Evolutionary conservation across 2,329 filamentous ascomycete genomes (phyloP).

Genomic region (Aspergillus sp.): DNA sequence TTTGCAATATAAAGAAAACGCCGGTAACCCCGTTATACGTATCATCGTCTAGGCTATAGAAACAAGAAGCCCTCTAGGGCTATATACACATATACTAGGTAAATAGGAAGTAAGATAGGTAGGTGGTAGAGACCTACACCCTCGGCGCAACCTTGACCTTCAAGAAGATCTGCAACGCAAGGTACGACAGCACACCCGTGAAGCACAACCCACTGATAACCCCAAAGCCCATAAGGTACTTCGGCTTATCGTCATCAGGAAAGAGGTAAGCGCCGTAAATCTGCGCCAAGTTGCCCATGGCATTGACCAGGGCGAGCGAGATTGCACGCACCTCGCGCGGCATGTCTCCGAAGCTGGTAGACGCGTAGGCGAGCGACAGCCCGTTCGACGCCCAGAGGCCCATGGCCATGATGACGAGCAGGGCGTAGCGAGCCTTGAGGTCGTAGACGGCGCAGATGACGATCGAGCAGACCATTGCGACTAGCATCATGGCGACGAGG

Average conservation of each 20-base stretch:
- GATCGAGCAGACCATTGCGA: constrained; percentile 41
- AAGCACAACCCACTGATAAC: constrained; percentile 23
- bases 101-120: too few relatives aligned
- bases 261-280: constrained; percentile 58
- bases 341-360: constrained; percentile 53
- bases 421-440: constrained; percentile 54
- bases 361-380: constrained; percentile 52
- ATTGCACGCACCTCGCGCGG: constrained; percentile 52
- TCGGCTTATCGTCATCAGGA: constrained; percentile 49
- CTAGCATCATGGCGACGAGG: constrained; percentile 50
- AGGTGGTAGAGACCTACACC: too few relatives aligned
- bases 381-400: constrained; percentile 57
- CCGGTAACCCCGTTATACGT: too few relatives aligned
- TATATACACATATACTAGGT: too few relatives aligned
- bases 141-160: not conserved
- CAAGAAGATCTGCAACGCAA: not conserved
- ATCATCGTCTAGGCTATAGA: too few relatives aligned
- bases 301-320: constrained; percentile 54
- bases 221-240: constrained; percentile 49
- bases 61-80: too few relatives aligned
- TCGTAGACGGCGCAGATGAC: constrained; percentile 49
- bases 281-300: constrained; percentile 55
- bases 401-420: constrained; percentile 57
- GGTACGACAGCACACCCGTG: not conserved
- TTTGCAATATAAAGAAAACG: too few relatives aligned